Conservation (phyloP, 495 filamentous ascomycete species). For the Hypoxylon perforatum region DNA sequence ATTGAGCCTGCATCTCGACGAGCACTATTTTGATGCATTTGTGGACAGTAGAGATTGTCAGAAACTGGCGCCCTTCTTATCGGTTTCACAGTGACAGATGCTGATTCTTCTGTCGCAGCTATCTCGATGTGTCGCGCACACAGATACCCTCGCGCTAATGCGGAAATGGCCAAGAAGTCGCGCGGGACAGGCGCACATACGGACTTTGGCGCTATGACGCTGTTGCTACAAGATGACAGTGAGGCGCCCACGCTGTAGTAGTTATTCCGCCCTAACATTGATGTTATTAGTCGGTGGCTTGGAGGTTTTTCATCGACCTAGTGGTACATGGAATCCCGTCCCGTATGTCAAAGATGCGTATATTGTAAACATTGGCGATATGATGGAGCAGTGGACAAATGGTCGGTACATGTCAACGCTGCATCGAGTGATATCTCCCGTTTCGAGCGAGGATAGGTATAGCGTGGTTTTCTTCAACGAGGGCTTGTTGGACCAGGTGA, state of each 20-base stretch:
- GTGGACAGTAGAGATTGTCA: constrained; percentile 49
- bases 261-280: background rate
- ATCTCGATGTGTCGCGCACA: constrained; percentile 45
- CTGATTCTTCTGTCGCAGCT: constrained; percentile 28
- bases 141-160: constrained; percentile 44
- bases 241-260: constrained; percentile 22
- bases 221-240: constrained; percentile 58
- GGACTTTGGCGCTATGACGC: constrained; percentile 60
- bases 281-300: constrained; percentile 50
- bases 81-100: constrained; percentile 6
- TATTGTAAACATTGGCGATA: constrained; percentile 64
- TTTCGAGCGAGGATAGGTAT: constrained; percentile 58
- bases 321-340: constrained; percentile 55
- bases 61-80: background rate
- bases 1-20: constrained; percentile 52
- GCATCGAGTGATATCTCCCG: constrained; percentile 59
- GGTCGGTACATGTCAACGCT: constrained; percentile 61
- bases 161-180: constrained; percentile 36
- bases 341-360: constrained; percentile 60
- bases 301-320: constrained; percentile 57
- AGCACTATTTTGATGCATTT: constrained; percentile 57
- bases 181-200: constrained; percentile 62
- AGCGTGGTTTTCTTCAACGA: constrained; percentile 64
- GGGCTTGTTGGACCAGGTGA: constrained; percentile 47
- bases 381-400: constrained; percentile 59